phyloP scores from a whole-genome alignment of 2,329 filamentous ascomycete genomes.

The Xylariaceae sp. region DNA sequence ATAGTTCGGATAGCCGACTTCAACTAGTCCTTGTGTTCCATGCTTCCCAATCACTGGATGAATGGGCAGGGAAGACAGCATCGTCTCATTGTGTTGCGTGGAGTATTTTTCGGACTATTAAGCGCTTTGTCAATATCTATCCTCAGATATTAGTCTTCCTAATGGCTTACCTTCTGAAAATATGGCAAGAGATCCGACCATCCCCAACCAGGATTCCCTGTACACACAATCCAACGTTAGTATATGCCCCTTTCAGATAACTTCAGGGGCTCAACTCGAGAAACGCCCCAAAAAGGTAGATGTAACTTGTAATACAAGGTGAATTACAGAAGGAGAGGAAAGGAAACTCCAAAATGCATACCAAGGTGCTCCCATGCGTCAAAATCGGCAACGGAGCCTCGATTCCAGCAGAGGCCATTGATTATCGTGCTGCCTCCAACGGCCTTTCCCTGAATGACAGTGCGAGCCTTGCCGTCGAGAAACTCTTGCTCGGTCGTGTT shows the following conservation, averaged over 20 bases:
- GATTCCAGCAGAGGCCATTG: constrained; percentile 47
- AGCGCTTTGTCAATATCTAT: not conserved
- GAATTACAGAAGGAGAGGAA: not conserved
- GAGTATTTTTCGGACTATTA: constrained; percentile 46
- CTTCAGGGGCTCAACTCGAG: no score
- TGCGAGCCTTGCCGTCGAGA: constrained; percentile 40
- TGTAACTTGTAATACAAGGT: not conserved
- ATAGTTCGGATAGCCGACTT: constrained; percentile 43
- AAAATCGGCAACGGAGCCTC: constrained; percentile 44
- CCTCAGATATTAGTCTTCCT: no score
- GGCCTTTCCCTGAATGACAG: constrained; percentile 41
- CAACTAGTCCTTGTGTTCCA: constrained; percentile 40
- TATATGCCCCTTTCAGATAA: no score
- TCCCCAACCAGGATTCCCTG: constrained; percentile 41
- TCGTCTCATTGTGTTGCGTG: constrained; percentile 24
- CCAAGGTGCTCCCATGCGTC: constrained; percentile 48
- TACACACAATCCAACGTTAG: no score
- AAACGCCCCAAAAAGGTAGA: no score
- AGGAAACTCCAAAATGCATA: constrained; percentile 13
- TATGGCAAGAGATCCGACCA: constrained; percentile 51
- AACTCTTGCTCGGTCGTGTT: constrained; percentile 36
- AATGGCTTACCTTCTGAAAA: constrained; percentile 46
- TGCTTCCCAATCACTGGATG: constrained; percentile 35
- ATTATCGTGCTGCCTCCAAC: constrained; percentile 45
- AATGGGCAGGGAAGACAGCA: constrained; percentile 30